Conservation (phyloP, 495 filamentous ascomycete genomes). For the Staphylotrichum longicolle region DNA sequence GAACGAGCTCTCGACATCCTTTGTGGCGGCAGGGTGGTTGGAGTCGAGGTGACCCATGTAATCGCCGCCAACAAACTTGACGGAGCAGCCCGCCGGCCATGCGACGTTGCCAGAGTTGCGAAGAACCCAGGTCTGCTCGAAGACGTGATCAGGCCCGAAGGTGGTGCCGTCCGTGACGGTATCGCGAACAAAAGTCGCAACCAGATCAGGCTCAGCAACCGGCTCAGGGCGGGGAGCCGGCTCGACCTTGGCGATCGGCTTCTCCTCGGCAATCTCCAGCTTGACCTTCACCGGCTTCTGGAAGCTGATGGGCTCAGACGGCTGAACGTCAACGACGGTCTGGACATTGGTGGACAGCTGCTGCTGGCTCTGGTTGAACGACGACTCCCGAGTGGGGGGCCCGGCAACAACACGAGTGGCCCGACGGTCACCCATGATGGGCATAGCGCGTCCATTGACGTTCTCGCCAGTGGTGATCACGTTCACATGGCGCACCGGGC, state of each 20-base stretch:
- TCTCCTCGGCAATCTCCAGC: slow-evolving; percentile 29
- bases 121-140: slow-evolving; percentile 90
- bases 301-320: slow-evolving; percentile 42
- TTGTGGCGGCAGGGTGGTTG: slow-evolving; percentile 68
- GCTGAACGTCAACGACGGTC: slow-evolving; percentile 70
- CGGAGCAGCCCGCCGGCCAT: slow-evolving; percentile 88
- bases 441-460: slow-evolving; percentile 56
- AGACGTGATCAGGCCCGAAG: slow-evolving; percentile 63
- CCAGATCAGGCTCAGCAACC: slow-evolving; percentile 42
- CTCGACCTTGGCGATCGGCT: slow-evolving; percentile 26
- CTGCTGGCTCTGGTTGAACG: slow-evolving; percentile 14
- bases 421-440: slow-evolving; percentile 65
- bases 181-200: slow-evolving; percentile 78
- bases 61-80: slow-evolving; percentile 90
- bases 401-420: slow-evolving; percentile 30
- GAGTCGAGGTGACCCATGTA: slow-evolving; percentile 88
- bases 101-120: slow-evolving; percentile 72
- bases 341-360: slow-evolving; percentile 64
- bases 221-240: slow-evolving; percentile 20
- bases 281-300: slow-evolving; percentile 35
- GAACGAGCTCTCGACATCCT: slow-evolving; percentile 67
- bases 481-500: slow-evolving; percentile 81
- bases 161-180: slow-evolving; percentile 73
- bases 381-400: slow-evolving; percentile 36
- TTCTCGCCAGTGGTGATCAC: slow-evolving; percentile 82